Percentiles rank a stretch among this genome's conserved stretches.
Evolutionary conservation across 2,329 filamentous ascomycete genomes (phyloP).

Genomic region (Fusarium paranaense): DNA sequence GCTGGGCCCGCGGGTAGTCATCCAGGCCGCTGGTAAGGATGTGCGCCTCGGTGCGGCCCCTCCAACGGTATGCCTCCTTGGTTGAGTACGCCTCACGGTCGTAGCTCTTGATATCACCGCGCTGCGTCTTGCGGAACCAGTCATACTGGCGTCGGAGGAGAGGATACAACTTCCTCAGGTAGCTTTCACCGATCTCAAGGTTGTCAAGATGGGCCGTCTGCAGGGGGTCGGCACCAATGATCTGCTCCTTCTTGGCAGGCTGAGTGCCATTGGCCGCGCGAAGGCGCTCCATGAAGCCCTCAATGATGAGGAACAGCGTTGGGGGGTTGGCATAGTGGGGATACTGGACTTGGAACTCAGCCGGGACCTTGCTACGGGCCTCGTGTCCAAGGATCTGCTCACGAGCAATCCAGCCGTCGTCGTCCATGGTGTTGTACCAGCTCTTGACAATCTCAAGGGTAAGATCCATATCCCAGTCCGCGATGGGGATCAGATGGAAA

Average conservation of each 20-base stretch:
- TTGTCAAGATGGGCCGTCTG: constrained; percentile 76
- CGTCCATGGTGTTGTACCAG: constrained; percentile 97
- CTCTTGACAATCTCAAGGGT: constrained; percentile 89
- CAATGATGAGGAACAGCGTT: constrained; percentile 90
- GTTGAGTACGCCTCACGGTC: constrained; percentile 88
- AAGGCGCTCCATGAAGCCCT: constrained; percentile 84
- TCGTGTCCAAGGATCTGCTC: constrained; percentile 95
- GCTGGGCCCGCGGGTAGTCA: constrained; percentile 93
- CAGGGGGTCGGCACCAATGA: constrained; percentile 58
- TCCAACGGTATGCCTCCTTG: constrained; percentile 96
- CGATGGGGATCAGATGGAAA: constrained; percentile 90
- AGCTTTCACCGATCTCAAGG: constrained; percentile 74
- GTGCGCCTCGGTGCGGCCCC: constrained; percentile 86
- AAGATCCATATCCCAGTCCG: constrained; percentile 94
- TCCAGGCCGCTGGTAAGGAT: constrained; percentile 94
- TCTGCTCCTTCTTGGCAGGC: constrained; percentile 55
- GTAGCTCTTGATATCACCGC: constrained; percentile 89
- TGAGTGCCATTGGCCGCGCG: constrained; percentile 65
- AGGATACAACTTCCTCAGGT: constrained; percentile 83
- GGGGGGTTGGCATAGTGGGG: constrained; percentile 98
- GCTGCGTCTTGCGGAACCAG: constrained; percentile 95
- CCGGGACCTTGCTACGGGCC: constrained; percentile 92
- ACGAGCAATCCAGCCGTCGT: constrained; percentile 96
- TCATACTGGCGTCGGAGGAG: constrained; percentile 88
- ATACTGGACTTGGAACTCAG: constrained; percentile 94